Evolutionary conservation across 169 alveolate species (phyloP).

Genomic region (Cystoisospora suis): DNA sequence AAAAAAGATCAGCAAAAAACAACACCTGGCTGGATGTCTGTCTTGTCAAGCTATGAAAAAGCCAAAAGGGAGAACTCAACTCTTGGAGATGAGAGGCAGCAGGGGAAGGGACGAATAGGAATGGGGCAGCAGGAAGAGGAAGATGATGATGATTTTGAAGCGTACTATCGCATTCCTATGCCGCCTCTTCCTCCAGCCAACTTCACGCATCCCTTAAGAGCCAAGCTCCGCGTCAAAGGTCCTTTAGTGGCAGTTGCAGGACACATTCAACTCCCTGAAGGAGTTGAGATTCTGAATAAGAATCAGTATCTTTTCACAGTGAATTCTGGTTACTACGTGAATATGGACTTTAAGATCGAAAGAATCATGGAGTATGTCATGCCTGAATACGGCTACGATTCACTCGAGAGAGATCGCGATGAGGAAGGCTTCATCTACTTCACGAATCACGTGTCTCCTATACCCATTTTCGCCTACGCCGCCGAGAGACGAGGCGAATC

Average conservation of each 20-base stretch:
- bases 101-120: not conserved
- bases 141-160: not conserved
- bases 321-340: constrained; percentile 77
- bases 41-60: not conserved
- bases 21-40: not conserved
- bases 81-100: not conserved
- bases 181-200: constrained; percentile 11
- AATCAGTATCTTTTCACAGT: constrained; percentile 83
- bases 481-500: constrained; percentile 85
- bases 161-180: not conserved
- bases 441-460: constrained; percentile 80
- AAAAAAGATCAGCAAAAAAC: not conserved
- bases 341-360: constrained; percentile 86
- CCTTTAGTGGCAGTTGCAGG: constrained; percentile 90
- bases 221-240: constrained; percentile 78
- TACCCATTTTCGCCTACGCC: constrained; percentile 79
- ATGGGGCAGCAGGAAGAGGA: not conserved
- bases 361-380: constrained; percentile 72
- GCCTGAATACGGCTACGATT: constrained; percentile 85
- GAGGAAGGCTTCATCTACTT: constrained; percentile 84
- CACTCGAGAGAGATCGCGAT: constrained; percentile 83
- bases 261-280: constrained; percentile 76
- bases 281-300: constrained; percentile 80
- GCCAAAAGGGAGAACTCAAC: not conserved
- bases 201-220: constrained; percentile 71